Percentiles rank a stretch among this genome's conserved stretches.
Conservation (phyloP, 495 filamentous ascomycete genomes). For the Tetracladium marchalianum region DNA sequence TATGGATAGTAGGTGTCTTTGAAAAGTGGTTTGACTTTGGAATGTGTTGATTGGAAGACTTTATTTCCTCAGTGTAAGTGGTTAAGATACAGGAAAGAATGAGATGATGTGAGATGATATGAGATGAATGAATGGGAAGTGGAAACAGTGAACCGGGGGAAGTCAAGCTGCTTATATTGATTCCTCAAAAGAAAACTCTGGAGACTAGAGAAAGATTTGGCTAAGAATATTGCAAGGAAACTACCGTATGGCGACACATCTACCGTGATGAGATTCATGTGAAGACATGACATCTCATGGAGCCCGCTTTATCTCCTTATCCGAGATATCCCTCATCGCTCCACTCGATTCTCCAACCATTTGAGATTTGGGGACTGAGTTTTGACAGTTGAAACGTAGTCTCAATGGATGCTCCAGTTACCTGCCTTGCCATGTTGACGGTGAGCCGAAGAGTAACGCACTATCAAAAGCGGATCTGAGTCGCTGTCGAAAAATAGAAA, state of each 20-base stretch:
- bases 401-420: not conserved
- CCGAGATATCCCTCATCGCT: not conserved
- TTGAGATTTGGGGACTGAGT: not conserved
- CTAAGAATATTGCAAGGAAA: no score
- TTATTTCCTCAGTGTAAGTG: not conserved
- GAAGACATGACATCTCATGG: constrained; percentile 2
- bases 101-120: constrained; percentile 6
- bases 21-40: constrained; percentile 8
- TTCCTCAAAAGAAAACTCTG: constrained; percentile 4
- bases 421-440: constrained; percentile 6
- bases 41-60: not conserved
- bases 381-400: not conserved
- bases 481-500: no score
- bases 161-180: constrained; percentile 10
- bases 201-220: constrained; percentile 16
- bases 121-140: constrained; percentile 1
- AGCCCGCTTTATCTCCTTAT: not conserved
- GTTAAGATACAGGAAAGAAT: constrained; percentile 3
- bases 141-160: not conserved
- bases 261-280: constrained; percentile 2
- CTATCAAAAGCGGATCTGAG: constrained; percentile 15
- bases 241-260: no score
- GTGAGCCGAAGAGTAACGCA: constrained; percentile 1
- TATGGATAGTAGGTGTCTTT: constrained; percentile 3
- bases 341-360: not conserved